phyloP scores from a whole-genome alignment of 192 early-diverging fungal species.

The Linnemannia exigua region DNA sequence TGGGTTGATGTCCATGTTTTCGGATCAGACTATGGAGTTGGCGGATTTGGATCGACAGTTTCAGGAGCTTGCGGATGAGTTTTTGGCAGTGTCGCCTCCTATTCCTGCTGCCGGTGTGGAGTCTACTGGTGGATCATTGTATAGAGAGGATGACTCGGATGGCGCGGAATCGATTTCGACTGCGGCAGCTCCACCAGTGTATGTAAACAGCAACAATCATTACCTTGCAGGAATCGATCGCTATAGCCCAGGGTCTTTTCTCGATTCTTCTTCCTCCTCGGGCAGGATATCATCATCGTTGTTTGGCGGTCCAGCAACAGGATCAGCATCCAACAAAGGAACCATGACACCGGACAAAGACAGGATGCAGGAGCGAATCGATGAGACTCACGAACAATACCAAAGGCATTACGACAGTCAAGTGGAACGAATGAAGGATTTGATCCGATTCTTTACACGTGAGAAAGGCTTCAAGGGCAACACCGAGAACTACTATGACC shows the following conservation, averaged over 20 bases:
- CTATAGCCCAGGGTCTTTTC: slow-evolving; percentile 10
- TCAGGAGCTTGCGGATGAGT: slow-evolving; percentile 43
- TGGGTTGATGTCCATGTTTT: slow-evolving; percentile 52
- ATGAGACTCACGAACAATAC: neutral
- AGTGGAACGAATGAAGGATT: slow-evolving; percentile 17
- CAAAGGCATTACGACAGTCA: slow-evolving; percentile 24
- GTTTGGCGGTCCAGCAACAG: neutral
- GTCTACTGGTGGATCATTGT: neutral
- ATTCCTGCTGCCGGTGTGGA: neutral
- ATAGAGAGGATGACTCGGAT: neutral
- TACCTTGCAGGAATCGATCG: slow-evolving; percentile 8
- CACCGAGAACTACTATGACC: slow-evolving; percentile 53
- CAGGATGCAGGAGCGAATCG: neutral
- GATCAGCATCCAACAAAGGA: neutral
- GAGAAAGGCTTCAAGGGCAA: slow-evolving; percentile 57
- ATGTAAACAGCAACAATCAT: neutral
- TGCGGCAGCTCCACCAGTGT: neutral
- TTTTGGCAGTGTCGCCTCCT: slow-evolving; percentile 39
- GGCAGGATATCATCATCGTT: neutral
- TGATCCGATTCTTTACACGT: slow-evolving; percentile 49
- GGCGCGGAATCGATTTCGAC: neutral
- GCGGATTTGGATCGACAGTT: slow-evolving; percentile 38
- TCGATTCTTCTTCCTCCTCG: neutral
- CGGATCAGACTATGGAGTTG: slow-evolving; percentile 34
- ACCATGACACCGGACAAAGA: neutral